Base-by-base conservation (phyloP, 495 filamentous ascomycete genomes). In the Sphaerosporella brunnea region DNA sequence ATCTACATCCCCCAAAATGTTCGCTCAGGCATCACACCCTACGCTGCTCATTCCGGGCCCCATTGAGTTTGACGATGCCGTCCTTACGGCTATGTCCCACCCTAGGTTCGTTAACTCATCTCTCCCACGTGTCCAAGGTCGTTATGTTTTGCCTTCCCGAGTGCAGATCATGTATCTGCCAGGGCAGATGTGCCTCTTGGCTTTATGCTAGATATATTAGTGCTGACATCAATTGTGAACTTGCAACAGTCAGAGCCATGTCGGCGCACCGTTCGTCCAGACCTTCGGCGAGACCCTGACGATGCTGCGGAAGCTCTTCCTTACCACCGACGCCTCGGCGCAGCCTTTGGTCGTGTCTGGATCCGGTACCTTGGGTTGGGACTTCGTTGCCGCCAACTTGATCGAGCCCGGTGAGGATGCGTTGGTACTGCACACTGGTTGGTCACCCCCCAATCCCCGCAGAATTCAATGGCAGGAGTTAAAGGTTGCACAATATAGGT, bases 51-150 rank as follows among this genome's bases (percentile, higher is more conserved):
- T 97, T 59, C 90, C 90, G 20, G 90, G 90, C 23, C 90, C 90
- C 61, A 90, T 97, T 62, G 90, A 97, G 67, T 96, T 96, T 60
- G 90, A 95, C 63, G 90, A 97, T 83, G 86, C 78, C 36, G 90
- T 97, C 42, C 75, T 97, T 37, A 72, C 84, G 63, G 82, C 86
- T 47, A 96, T 96, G 90, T 73, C 80, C 63, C 90, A 96, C 67
- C 93, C 80, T 69, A 88, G 86, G 87, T 93, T 62, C 61, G 73
- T 68, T 32, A 39, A 43, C 48, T 1, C 20, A n/a, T 48, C 38
- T 20, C 13, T 40, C 8, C 25, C 23, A 23, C 43, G 15, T 39
- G n/a, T n/a, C n/a, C n/a, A n/a, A n/a, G n/a, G n/a, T n/a, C n/a
- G n/a, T 20, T 7, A 39, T 5, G 18, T 39, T 32, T 32, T 13